Evolutionary conservation across 768 basidiomycete species (phyloP), one percentile per base, ranked within the genome.

Genomic region (Flagelloscypha sp.): DNA sequence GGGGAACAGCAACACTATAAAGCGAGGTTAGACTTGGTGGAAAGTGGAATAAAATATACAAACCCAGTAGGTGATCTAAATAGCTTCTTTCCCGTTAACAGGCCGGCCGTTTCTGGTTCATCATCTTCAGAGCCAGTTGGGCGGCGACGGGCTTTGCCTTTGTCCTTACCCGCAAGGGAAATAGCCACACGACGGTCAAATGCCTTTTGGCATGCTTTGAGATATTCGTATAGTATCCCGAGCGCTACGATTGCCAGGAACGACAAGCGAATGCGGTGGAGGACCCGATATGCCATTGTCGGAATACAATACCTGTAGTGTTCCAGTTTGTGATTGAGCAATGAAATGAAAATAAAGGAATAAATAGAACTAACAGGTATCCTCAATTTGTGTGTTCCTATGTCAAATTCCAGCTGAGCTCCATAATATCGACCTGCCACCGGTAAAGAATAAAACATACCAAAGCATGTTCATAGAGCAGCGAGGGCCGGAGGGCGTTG

Each of bases 381-480:
- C 67, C 53, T 77, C 57, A 47, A 85, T 72, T 37, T 87, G 74
- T 24, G 82, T 82, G 59, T 87, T 87, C 82, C 75, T 76, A 42
- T 13, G 40, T 24, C 16, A 27, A 24, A 17, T 29, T 18, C 12
- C 33, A 20, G 6, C 13, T 15, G n/a, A n/a, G 27, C 9, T 11
- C 4, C 16, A 28, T 19, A 23, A 24, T 9, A 25, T n/a, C 7
- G 7, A 23, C 37, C 24, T 27, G 17, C n/a, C 33, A n/a, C 36
- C 17, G 31, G 22, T 21, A 21, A 15, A n/a, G 27, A 30, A 10
- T 19, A 22, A 19, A 22, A 49, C 53, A 30, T 44, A 79, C 78
- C 84, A 88, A 48, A 89, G 74, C 86, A 89, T 89, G 56, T 84
- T 62, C 77, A 84, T 81, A 6, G 73, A 59, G 54, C 86, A 89